Conservation (phyloP, 2,329 filamentous ascomycete species). For the Ophiocordyceps camponoti-floridani region DNA sequence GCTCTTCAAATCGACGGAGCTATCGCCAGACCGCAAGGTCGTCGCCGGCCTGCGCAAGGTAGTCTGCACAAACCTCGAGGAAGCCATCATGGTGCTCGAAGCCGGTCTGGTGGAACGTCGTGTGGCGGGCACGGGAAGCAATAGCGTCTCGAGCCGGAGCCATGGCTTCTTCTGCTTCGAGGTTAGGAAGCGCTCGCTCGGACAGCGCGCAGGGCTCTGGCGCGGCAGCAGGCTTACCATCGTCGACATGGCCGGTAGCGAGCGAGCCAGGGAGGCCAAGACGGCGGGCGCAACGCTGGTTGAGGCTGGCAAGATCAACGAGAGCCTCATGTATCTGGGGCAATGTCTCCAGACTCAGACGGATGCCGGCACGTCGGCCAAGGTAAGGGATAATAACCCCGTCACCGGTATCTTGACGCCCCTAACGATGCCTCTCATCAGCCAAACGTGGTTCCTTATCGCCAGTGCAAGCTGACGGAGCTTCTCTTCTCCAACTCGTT, state of each 20-base stretch:
- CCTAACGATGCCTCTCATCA: no score
- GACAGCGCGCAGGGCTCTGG: conserved; percentile 39
- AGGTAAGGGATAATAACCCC: conserved; percentile 28
- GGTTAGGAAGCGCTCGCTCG: conserved; percentile 55
- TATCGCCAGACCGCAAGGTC: conserved; percentile 78
- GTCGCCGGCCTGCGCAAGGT: conserved; percentile 86
- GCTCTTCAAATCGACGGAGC: conserved; percentile 82
- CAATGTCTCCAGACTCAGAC: conserved; percentile 95
- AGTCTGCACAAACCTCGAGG: conserved; percentile 62
- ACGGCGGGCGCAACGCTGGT: conserved; percentile 82
- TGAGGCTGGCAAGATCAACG: conserved; percentile 96
- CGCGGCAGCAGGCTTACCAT: conserved; percentile 65
- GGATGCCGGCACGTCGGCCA: conserved; percentile 53
- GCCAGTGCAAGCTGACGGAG: conserved; percentile 74
- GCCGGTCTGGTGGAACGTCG: conserved; percentile 73
- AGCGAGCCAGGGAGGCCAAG: conserved; percentile 83
- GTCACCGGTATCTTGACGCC: neutral
- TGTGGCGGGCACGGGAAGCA: conserved; percentile 81
- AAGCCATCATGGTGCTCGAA: conserved; percentile 80
- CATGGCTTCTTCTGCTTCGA: conserved; percentile 96
- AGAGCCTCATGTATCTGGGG: conserved; percentile 93
- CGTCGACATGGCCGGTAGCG: conserved; percentile 84
- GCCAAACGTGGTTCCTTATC: conserved; percentile 59
- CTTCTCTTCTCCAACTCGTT: conserved; percentile 79
- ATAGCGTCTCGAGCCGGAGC: conserved; percentile 79